Base-by-base conservation (phyloP, 176 grass and related monocot genomes). In the Phyllostachys edulis region DNA sequence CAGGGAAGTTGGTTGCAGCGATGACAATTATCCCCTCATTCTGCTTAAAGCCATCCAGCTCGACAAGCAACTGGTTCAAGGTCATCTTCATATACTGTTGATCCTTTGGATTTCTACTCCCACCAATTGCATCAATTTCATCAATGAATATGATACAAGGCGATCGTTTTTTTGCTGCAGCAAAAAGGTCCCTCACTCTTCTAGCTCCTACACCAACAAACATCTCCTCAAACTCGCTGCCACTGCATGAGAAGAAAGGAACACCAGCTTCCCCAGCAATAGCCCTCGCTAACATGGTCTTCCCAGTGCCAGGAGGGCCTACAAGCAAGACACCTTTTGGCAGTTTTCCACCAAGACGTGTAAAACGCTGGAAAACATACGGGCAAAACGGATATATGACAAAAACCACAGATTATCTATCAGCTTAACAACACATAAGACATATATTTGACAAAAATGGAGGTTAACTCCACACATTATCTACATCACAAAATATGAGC, bases 31-130 rank as follows among this genome's bases (percentile, higher is more conserved):
- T 99, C 5, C 96, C 96, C 29, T 99, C 96, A 41, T 99, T 96
- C 86, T 99, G 96, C 90, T 99, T 99, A 88, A 99, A 96, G 56
- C 96, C 96, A 92, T 99, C 96, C 60, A 99, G 84, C 77, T 99
- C 96, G 10, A 99, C 96, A 52, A 99, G 93, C 87, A 99, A 86
- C 71, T 99, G 96, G 86, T 99, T 99, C 69, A 99, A 86, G 0
- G 96, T 99, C 96, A 96, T 99, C 88, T 96, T 99, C 96, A 99
- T 99, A 76, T 99, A 99, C 61, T 94, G 96, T 73, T 99, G 96
- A 83, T 99, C 96, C 80, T 99, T 96, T 14, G 96, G 96, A 76
- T 99, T 99, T 71, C 96, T 90, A 76, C 93, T 99, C 65, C 96
- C 96, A 87, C 96, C 96, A 61, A 99, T 94, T 50, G 96, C 96